Evolutionary conservation across 2,329 filamentous ascomycete species (phyloP), one percentile per base, ranked within the genome.

Genomic region (Xylariomycetidae sp.): DNA sequence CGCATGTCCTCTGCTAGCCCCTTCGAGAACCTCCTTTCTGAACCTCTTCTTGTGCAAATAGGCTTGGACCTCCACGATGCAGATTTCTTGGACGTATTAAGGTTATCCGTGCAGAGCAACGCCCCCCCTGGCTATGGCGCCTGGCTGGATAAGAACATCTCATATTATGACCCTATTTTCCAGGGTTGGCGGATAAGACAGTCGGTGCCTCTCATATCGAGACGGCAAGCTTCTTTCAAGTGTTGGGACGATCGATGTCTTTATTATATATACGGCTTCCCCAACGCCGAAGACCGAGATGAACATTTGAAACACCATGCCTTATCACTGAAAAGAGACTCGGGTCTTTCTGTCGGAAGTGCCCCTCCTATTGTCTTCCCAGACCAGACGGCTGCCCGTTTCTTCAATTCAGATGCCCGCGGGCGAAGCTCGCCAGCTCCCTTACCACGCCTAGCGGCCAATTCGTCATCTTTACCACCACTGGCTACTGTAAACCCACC

Each of bases 181-280:
- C 64, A 62, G 16, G 56, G 56, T 28, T 62, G 60, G 57, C 58
- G 57, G 37, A 47, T 60, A 36, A 59, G 60, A 34, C 57, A 59
- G 25, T 58, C 57, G 25, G 42, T 61, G 30, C 56, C 58, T n/a
- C 42, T 57, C n/a, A 54, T 53, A 26, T 53, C 54, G 26, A 57
- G 59, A 31, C 52, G 48, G 22, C 56, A 60, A 25, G 56, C 57
- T 31, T 69, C 69, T 9, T 69, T 69, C 53, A 77, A 74, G 51
- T 79, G 74, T 53, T 68, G 62, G 55, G 61, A 77, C 41, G 68
- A 76, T 33, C 61, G 61, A 36, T 79, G 74, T 46, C 56, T 73
- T 38, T 67, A 74, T 51, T 78, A 76, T 52, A 67, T 78, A 23
- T 79, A 78, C 43, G 74, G 74, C 18, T 77, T 77, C 48, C 49